Conservation (phyloP, 192 early-diverging fungal species). For the Entomortierella chlamydospora region DNA sequence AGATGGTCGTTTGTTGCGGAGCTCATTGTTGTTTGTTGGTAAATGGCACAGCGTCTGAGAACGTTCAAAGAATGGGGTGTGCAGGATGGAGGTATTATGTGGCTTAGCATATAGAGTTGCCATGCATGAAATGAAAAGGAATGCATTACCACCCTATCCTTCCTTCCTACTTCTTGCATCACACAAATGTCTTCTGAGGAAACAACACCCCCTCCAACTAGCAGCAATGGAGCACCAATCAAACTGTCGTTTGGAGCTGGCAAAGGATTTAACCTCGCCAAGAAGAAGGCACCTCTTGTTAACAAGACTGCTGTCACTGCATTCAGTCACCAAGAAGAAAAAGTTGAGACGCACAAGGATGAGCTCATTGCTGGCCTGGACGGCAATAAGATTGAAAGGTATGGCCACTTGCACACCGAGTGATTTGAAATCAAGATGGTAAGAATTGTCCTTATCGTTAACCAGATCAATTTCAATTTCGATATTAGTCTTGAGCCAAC, state of each 20-base stretch:
- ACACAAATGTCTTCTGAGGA: slow-evolving; percentile 24
- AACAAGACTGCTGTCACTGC: slow-evolving; percentile 9
- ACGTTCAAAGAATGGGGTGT: not conserved
- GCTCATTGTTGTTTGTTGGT: slow-evolving; percentile 23
- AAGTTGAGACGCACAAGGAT: slow-evolving; percentile 32
- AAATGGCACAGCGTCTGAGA: not conserved
- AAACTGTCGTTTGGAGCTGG: slow-evolving; percentile 32
- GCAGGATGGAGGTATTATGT: not conserved
- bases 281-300: slow-evolving; percentile 21
- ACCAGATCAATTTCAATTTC: not conserved
- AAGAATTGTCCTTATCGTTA: not conserved
- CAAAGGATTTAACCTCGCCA: slow-evolving; percentile 16
- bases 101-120: slow-evolving; percentile 5
- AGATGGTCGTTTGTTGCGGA: slow-evolving; percentile 38
- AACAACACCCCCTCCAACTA: slow-evolving; percentile 11
- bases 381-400: slow-evolving; percentile 61
- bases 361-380: slow-evolving; percentile 61
- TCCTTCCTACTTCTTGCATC: too few species aligned
- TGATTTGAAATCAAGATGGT: too few species aligned
- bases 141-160: not conserved
- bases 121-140: not conserved
- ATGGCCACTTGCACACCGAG: not conserved
- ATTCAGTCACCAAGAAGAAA: slow-evolving; percentile 58
- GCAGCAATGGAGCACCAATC: slow-evolving; percentile 10
- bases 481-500: slow-evolving; percentile 46